Conservation (phyloP, 2,329 filamentous ascomycete genomes). For the Exophiala mesophila region DNA sequence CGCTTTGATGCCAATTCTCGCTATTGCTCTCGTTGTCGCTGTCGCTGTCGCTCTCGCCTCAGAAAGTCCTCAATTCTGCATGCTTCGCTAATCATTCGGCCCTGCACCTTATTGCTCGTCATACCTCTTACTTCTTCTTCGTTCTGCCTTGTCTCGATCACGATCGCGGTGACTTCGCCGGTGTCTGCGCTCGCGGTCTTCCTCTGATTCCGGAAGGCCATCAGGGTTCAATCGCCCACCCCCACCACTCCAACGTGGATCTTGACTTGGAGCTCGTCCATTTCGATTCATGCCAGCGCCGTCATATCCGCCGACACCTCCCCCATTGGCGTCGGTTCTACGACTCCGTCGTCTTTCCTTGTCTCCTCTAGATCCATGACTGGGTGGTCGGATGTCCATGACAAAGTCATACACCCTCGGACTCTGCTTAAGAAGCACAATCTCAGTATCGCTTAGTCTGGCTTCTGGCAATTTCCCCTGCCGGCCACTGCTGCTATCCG, state of each 20-base stretch:
- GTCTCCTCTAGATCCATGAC: background rate
- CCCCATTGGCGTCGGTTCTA: conserved; percentile 8
- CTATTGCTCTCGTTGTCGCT: too few relatives aligned
- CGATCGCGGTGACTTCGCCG: conserved; percentile 6
- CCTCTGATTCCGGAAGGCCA: conserved; percentile 6
- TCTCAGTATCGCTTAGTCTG: conserved; percentile 22
- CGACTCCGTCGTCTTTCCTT: conserved; percentile 18
- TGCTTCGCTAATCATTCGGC: too few relatives aligned
- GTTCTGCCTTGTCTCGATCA: conserved; percentile 6
- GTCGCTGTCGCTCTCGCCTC: too few relatives aligned
- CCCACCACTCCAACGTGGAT: background rate
- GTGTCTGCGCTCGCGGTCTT: conserved; percentile 6
- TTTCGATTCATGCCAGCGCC: background rate
- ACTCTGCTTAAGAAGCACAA: conserved; percentile 22
- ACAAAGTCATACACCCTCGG: conserved; percentile 23
- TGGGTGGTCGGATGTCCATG: conserved; percentile 12
- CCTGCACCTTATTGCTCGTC: conserved; percentile 11
- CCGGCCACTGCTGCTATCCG: conserved; percentile 11
- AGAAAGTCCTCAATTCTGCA: too few relatives aligned
- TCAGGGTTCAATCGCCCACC: conserved; percentile 3
- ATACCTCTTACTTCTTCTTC: conserved; percentile 14
- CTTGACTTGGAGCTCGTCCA: conserved; percentile 1
- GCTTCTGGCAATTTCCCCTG: conserved; percentile 27
- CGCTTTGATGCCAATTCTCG: too few relatives aligned
- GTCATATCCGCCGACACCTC: conserved; percentile 1